These are phyloP conservation scores for Aureobasidium sp. DNA, from an alignment of 2,329 filamentous ascomycete species.

Conservation along the genomic window DNA sequence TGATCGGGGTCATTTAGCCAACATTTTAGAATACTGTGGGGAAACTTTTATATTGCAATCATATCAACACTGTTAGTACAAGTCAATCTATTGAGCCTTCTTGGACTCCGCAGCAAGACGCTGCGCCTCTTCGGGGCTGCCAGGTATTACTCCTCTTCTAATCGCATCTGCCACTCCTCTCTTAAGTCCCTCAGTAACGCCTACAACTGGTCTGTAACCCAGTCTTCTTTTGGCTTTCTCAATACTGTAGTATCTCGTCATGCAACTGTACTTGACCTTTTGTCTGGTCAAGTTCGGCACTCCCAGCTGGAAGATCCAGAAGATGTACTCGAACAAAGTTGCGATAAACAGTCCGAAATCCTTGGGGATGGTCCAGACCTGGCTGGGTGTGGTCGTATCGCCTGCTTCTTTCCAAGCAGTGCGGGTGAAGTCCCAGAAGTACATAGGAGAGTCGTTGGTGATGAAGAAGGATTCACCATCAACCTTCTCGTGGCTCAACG, in stretches of 20 bases:
- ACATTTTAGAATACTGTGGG: neutral
- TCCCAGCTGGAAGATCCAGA: conserved; percentile 36
- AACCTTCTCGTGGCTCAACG: conserved; percentile 41
- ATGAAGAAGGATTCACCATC: conserved; percentile 47
- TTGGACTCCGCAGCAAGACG: conserved; percentile 17
- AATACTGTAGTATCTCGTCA: conserved; percentile 74
- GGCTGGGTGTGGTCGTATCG: conserved; percentile 28
- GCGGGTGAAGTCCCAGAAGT: conserved; percentile 46
- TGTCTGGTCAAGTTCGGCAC: conserved; percentile 41
- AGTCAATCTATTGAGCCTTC: conserved; percentile 14
- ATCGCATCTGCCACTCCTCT: conserved; percentile 39
- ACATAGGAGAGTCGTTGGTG: conserved; percentile 44
- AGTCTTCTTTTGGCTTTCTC: conserved; percentile 64
- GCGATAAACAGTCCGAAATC: conserved; percentile 38
- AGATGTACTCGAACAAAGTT: conserved; percentile 38
- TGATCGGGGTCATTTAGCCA: neutral
- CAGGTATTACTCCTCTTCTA: conserved; percentile 28
- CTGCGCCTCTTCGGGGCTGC: conserved; percentile 27
- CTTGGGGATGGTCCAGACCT: conserved; percentile 38
- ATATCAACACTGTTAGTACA: neutral
- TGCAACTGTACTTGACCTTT: conserved; percentile 58
- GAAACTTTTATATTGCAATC: neutral
- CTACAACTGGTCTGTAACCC: conserved; percentile 61
- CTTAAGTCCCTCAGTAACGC: conserved; percentile 55
- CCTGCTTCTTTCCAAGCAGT: conserved; percentile 41